Evolutionary conservation across 768 basidiomycete genomes (phyloP), one percentile per base, ranked within the genome.

Genomic region (Nevesoporus exiguus): DNA sequence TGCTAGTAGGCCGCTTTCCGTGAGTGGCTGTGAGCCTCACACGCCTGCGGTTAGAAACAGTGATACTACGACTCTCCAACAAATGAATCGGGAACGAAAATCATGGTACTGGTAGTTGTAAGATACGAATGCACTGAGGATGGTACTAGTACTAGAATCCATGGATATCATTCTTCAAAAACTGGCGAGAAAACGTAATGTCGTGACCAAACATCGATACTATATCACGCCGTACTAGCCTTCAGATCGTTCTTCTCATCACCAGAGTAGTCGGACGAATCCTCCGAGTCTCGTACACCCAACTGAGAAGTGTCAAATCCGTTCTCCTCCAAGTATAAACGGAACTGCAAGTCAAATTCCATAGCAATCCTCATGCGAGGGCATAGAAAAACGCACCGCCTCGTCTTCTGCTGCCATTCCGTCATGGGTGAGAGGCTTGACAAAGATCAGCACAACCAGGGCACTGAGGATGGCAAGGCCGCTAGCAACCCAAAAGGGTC

Each of bases 401-500:
- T 69, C 70, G 69, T 95, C 93, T 68, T 94, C 90, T 43, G 80
- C 77, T 21, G 69, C 74, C 90, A 93, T 92, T 31, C 88, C 88
- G 55, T 94, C 90, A 30, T 83, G 80, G 15, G 75, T 73, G 50
- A 94, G 77, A 36, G 92, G 90, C 42, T 74, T 77, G 63, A 97
- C 81, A 71, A 90, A 84, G 70, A 90, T 68, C 59, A 84, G 77
- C 0, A 86, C 84, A 59, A 92, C 72, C 9, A 84, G 21, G 3
- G 94, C 93, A 55, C 88, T 90, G 47, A 93, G 58, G 43, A 96
- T 59, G 4, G 92, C 92, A 45, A 97, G 79, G 76, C 85, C 87
- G 60, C 88, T 89, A n/a, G 79, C 91, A 57, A 93, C 68, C 88
- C 86, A 92, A 80, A 93, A 93, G 14, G 90, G 90, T 19, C 91